phyloP scores from a whole-genome alignment of 192 early-diverging fungal species.

The Diversispora eburnea region DNA sequence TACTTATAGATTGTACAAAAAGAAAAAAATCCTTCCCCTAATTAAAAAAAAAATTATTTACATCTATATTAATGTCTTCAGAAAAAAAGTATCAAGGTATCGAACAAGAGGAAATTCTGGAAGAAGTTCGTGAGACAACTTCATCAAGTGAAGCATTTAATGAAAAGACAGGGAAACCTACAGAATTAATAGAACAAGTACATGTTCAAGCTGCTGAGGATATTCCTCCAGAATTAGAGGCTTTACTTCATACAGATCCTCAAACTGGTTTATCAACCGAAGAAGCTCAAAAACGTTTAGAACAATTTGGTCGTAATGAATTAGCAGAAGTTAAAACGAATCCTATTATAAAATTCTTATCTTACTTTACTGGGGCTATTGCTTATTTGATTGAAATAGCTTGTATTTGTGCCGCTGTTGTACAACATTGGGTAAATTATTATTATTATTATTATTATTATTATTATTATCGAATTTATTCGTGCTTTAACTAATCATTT shows the following conservation, averaged over 20 bases:
- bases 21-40: too few species aligned
- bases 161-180: background rate
- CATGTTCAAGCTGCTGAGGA: constrained; percentile 75
- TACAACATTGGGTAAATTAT: constrained; percentile 47
- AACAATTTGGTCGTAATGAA: constrained; percentile 78
- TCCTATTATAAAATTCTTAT: constrained; percentile 79
- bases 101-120: background rate
- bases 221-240: constrained; percentile 78
- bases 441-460: background rate
- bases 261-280: constrained; percentile 70
- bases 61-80: background rate
- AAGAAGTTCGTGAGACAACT: background rate
- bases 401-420: constrained; percentile 72
- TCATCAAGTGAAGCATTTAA: background rate
- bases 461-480: too few species aligned
- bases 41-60: background rate
- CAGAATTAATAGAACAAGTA: constrained; percentile 57
- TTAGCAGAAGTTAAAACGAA: constrained; percentile 81
- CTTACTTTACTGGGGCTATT: constrained; percentile 87
- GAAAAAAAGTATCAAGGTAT: background rate
- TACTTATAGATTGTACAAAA: too few species aligned
- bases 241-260: constrained; percentile 79
- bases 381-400: constrained; percentile 89
- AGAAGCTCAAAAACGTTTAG: constrained; percentile 71
- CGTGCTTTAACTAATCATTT: background rate